Base-by-base conservation (phyloP, 305 asterid species). In the Rubia tinctorum region DNA sequence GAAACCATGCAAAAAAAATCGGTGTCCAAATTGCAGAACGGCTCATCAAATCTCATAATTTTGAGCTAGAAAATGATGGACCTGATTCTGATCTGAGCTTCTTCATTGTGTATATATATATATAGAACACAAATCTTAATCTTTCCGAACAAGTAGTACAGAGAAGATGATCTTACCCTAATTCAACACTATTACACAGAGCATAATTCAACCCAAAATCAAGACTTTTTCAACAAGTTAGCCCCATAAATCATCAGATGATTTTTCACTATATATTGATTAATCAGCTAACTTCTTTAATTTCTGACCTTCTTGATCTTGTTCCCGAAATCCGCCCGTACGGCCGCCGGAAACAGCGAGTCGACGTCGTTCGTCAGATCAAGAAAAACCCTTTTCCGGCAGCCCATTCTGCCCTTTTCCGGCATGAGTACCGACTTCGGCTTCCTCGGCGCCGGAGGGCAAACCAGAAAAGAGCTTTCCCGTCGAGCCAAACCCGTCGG, bases 401-500 rank as follows among this genome's bases (percentile, higher is more conserved):
- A 55, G 14, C 39, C 34, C 47, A 66, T 69, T 22, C 37, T 18
- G 55, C 75, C 81, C 84, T 2, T 6, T 2, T 4, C 4, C 34
- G 25, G 37, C 30, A n/a, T 0, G 30, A 17, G 86, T 22, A 58
- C 37, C 27, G 88, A 59, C 68, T 84, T 89, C 25, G 88, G 87
- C 75, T 89, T 89, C 67, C 82, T 83, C 13, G 93, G 93, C 49
- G 91, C 82, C 0, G 86, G 80, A 5, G 96, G 96, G 72, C 86
- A 89, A 75, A 80, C 80, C 65, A 12, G 68, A 20, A 49, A 0
- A 7, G 77, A 81, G 37, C 72, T 73, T 69, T 68, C 80, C 7
- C 14, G 15, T 13, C 74, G 75, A 51, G 84, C 91, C 75, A 9
- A 62, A 23, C 89, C 80, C 67, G 79, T 88, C 18, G 96, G 96